A percentile compares a stretch with the other conserved stretches of the same genome.
Conservation (phyloP, 192 early-diverging fungal genomes). For the Gryganskiella cystojenkinii region DNA sequence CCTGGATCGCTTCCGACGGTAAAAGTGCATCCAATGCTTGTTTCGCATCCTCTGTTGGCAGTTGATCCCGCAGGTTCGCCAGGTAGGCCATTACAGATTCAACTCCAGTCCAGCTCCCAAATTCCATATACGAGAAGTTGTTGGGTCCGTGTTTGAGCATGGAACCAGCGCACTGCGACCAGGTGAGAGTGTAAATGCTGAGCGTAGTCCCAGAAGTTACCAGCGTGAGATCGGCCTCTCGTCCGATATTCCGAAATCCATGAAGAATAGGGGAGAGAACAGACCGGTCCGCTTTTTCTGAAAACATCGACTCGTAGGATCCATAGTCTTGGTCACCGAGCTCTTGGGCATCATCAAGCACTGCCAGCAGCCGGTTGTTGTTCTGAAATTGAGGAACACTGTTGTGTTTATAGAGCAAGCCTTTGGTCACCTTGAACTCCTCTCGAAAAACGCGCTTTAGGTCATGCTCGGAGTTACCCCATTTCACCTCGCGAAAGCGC, state of each 20-base stretch:
- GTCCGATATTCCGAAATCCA: constrained; percentile 9
- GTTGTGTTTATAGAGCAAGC: neutral
- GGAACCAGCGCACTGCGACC: neutral
- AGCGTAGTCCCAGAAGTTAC: constrained; percentile 9
- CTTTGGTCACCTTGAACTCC: neutral
- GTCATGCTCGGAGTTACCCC: too few species aligned
- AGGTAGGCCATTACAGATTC: constrained; percentile 1
- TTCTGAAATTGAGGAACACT: neutral
- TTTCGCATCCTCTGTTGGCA: neutral
- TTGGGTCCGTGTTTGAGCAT: neutral
- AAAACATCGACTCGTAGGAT: neutral
- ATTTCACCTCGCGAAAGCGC: neutral
- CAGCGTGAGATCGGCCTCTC: neutral
- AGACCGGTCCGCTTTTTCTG: neutral
- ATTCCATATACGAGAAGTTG: neutral
- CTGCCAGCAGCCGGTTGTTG: neutral
- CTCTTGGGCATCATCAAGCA: constrained; percentile 26
- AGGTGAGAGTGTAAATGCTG: constrained; percentile 3
- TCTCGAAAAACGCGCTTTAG: neutral
- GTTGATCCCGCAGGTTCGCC: neutral
- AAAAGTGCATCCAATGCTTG: constrained; percentile 5
- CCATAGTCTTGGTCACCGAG: constrained; percentile 11
- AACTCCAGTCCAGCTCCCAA: neutral
- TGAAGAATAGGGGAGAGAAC: constrained; percentile 16
- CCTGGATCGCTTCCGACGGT: constrained; percentile 6